Percentiles rank a stretch among this genome's conserved stretches.
Evolutionary conservation across 2,329 filamentous ascomycete genomes (phyloP).

Genomic region (Apiospora arundinis): DNA sequence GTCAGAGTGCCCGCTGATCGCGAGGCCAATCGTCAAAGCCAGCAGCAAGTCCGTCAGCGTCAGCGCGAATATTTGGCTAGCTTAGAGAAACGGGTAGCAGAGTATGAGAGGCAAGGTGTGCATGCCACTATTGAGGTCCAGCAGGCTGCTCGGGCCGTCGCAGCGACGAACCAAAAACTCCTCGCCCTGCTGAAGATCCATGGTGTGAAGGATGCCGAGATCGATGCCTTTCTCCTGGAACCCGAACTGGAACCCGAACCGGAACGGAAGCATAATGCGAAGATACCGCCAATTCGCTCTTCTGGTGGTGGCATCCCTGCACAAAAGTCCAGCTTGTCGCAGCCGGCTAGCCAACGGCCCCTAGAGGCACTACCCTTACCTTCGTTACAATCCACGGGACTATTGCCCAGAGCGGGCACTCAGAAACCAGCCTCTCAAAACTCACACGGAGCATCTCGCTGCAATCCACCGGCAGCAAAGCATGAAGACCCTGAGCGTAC

Average conservation of each 20-base stretch:
- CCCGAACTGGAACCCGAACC: too few species aligned
- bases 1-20: conserved; percentile 31
- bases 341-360: neutral
- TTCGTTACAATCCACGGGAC: neutral
- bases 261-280: neutral
- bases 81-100: conserved; percentile 53
- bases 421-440: neutral
- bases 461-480: neutral
- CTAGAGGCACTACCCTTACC: neutral
- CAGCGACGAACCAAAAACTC: conserved; percentile 54
- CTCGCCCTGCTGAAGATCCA: conserved; percentile 48
- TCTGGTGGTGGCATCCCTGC: neutral
- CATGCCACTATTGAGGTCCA: conserved; percentile 61
- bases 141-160: conserved; percentile 55
- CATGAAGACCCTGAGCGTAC: neutral
- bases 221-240: conserved; percentile 46
- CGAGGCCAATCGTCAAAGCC: conserved; percentile 52
- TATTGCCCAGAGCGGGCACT: neutral
- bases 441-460: neutral
- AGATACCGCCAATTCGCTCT: too few species aligned
- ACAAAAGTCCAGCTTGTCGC: neutral
- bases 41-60: conserved; percentile 59
- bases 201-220: conserved; percentile 46
- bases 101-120: conserved; percentile 55
- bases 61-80: conserved; percentile 56